Percentiles rank a stretch among this genome's conserved stretches.
phyloP scores from a whole-genome alignment of 2,329 filamentous ascomycete genomes.

The Aspergillus clavatus region DNA sequence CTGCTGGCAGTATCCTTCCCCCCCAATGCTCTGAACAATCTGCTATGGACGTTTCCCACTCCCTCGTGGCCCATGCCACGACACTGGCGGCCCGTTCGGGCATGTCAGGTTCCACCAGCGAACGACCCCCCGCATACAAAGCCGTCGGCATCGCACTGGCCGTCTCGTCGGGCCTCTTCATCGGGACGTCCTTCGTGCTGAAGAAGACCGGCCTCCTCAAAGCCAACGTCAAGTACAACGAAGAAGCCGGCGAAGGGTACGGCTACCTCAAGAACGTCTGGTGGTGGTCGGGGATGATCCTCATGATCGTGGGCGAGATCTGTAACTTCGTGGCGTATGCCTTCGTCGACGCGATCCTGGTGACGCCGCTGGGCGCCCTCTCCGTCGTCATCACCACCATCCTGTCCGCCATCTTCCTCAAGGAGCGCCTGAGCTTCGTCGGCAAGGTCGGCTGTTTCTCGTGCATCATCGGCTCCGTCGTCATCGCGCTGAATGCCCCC shows the following conservation, averaged over 20 bases:
- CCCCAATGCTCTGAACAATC: conserved; percentile 21
- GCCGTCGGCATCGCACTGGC: conserved; percentile 81
- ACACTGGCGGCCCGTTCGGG: conserved; percentile 14
- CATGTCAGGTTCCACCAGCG: conserved; percentile 16
- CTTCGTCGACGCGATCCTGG: conserved; percentile 92
- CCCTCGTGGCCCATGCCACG: conserved; percentile 23
- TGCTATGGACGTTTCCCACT: conserved; percentile 43
- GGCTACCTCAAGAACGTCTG: conserved; percentile 91
- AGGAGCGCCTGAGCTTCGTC: conserved; percentile 90
- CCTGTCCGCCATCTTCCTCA: conserved; percentile 88
- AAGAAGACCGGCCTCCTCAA: conserved; percentile 89
- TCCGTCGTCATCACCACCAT: conserved; percentile 90
- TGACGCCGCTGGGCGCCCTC: conserved; percentile 85
- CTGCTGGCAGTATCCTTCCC: conserved; percentile 9
- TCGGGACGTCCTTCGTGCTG: conserved; percentile 89
- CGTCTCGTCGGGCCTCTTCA: conserved; percentile 82
- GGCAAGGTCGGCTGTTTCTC: conserved; percentile 95
- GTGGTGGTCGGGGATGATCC: conserved; percentile 94
- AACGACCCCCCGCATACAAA: conserved; percentile 65
- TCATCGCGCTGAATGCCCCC: conserved; percentile 93
- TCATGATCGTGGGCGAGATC: conserved; percentile 95
- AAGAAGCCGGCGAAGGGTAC: conserved; percentile 92
- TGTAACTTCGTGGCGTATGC: conserved; percentile 98
- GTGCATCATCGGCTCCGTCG: conserved; percentile 85
- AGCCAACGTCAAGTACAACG: conserved; percentile 93